Evolutionary conservation across 2,329 filamentous ascomycete genomes (phyloP).

Genomic region (Aschersonia sp.): DNA sequence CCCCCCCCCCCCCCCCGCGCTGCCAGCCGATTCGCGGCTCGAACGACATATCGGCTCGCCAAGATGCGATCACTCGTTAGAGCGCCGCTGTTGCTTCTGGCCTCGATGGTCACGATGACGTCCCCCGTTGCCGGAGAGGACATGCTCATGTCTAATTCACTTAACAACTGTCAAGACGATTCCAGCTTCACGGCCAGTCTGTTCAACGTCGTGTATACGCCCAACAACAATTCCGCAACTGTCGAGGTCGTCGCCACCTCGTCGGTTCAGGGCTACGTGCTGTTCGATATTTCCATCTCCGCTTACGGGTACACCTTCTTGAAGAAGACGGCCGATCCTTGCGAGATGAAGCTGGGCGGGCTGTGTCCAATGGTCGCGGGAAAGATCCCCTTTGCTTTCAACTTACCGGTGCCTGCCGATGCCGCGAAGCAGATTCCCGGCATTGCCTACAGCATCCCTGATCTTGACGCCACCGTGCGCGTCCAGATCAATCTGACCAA

Average conservation of each 20-base stretch:
- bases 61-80: constrained; percentile 33
- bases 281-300: constrained; percentile 59
- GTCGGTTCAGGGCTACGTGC: constrained; percentile 67
- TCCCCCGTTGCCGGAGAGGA: constrained; percentile 42
- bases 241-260: constrained; percentile 73
- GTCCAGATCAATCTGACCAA: constrained; percentile 65
- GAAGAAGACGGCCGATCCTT: constrained; percentile 59
- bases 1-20: no score
- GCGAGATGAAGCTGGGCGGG: constrained; percentile 52
- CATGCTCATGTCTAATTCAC: constrained; percentile 66
- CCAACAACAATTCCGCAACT: constrained; percentile 55
- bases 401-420: constrained; percentile 40
- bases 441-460: constrained; percentile 80
- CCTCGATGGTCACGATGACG: constrained; percentile 26
- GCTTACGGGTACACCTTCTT: constrained; percentile 74
- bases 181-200: constrained; percentile 77
- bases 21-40: neutral
- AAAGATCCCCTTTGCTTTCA: constrained; percentile 62
- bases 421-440: constrained; percentile 56
- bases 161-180: constrained; percentile 73
- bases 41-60: constrained; percentile 1
- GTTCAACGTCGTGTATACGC: constrained; percentile 74
- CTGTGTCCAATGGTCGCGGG: constrained; percentile 87
- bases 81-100: constrained; percentile 29
- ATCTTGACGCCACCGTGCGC: constrained; percentile 74